Evolutionary conservation across 2,329 filamentous ascomycete species (phyloP), one percentile per base, ranked within the genome.

Genomic region (Penicillium sp.): DNA sequence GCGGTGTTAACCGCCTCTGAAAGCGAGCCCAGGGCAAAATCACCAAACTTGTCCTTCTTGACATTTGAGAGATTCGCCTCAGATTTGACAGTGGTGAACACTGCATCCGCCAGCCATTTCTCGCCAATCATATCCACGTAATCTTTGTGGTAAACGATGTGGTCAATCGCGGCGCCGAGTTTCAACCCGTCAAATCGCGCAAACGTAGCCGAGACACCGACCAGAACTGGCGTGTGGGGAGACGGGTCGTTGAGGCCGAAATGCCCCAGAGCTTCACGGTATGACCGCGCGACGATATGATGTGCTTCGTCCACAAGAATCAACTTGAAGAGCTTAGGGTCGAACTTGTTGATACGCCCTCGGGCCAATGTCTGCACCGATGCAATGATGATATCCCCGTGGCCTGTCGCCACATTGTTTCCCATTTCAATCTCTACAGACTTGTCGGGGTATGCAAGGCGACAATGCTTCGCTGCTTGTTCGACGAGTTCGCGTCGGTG

Each of bases 281-380:
- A 98, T 7, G 87, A 87, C 2, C 86, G 83, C 0, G 95, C 90
- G 46, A 97, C 93, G 54, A 98, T 96, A 75, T 99, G 95, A 73
- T 99, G 95, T 4, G 94, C 95, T 77, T 99, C 95, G 65, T 99
- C 95, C 4, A 99, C 94, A 2, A 99, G 83, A 0, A 99, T 80
- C 0, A 99, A 85, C 76, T 99, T 99, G 81, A 94, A 98, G 7
- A 80, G 81, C 0, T 75, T 75, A 0, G 92, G 90, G 65, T 96
- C 86, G 69, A 94, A 98, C 71, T 96, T 97, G 37, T 75, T 71
- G n/a, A 98, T 82, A 2, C 95, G 85, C 13, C 86, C 85, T 5
- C 91, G 96, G 7, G 83, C 86, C 66, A 99, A 87, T 74, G 91
- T 97, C 70, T 89, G 88, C 37, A 99, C 84, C 36, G 94, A 97